Evolutionary conservation across 2,329 filamentous ascomycete species (phyloP), one percentile per base, ranked within the genome.

Genomic region (Clarireedia hainanense): DNA sequence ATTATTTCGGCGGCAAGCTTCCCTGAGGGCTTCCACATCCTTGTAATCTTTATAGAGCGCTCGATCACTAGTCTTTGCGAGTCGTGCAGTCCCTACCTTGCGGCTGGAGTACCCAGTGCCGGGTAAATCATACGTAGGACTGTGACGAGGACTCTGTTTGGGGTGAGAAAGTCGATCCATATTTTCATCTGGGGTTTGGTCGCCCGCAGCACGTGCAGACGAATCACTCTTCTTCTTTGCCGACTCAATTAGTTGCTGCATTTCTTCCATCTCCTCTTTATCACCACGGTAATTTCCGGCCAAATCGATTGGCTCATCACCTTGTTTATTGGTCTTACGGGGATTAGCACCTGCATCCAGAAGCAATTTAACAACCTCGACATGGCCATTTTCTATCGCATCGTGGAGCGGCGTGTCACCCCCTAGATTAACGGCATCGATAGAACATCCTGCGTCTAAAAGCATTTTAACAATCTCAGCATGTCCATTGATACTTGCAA

Each of bases 331-430:
- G 47, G 91, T 85, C 63, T 91, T 88, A 50, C 91, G 85, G 49
- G 94, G 94, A 67, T 99, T 95, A 12, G 95, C 92, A 10, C 91
- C 92, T 56, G 91, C 86, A 55, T 87, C 83, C 2, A 99, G 76
- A 36, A 99, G 75, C 9, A 96, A 76, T 65, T 84, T 89, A 43
- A 99, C 88, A 4, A 97, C 92, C 17, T 88, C 88, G 6, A 96
- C 70, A 68, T 99, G 91, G 1, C 89, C 89, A 66, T 99, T 99
- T 64, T 97, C 94, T 27, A 97, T 91, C 5, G 94, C 94, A 74
- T 99, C 94, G 53, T 99, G 86, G 37, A 99, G 79, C 27, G 94
- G 94, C 0, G 94, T 97, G 66, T 99, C 94, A 66, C 89, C 90
- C 64, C 91, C 86, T 65, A 89, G 85, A 65, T 87, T 85, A 57